A percentile compares a stretch with the other conserved stretches of the same genome.
These are phyloP conservation scores for Plasmodium falciparum DNA, from an alignment of 169 alveolate species.

Conservation along the genomic window DNA sequence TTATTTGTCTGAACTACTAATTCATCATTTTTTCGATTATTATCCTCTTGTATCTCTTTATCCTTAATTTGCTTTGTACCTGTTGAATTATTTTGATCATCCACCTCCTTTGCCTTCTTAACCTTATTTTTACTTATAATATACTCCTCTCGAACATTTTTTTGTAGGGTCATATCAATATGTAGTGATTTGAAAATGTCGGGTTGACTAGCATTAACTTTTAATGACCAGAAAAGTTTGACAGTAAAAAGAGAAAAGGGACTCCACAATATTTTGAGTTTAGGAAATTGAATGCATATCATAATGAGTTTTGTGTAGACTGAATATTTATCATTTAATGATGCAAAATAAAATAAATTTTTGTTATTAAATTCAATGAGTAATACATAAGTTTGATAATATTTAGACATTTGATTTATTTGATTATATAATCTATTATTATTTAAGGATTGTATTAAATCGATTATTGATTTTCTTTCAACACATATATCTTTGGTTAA, in stretches of 20 bases:
- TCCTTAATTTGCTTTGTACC: not conserved
- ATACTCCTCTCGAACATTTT: constrained; percentile 9
- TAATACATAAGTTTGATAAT: constrained; percentile 76
- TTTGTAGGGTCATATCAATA: constrained; percentile 49
- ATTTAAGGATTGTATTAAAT: constrained; percentile 82
- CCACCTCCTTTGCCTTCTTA: not conserved
- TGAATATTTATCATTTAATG: constrained; percentile 70
- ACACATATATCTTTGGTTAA: constrained; percentile 88
- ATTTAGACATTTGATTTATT: constrained; percentile 81
- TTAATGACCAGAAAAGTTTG: constrained; percentile 73
- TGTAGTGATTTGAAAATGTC: constrained; percentile 77
- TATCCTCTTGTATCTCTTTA: not conserved
- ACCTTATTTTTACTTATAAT: not conserved
- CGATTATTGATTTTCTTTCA: constrained; percentile 88
- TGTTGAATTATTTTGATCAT: not conserved
- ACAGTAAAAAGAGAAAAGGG: constrained; percentile 81
- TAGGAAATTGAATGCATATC: constrained; percentile 78
- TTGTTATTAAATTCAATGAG: constrained; percentile 78
- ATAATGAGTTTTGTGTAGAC: constrained; percentile 74
- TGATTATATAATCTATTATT: constrained; percentile 88
- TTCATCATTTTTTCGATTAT: not conserved
- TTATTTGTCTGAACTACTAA: not conserved
- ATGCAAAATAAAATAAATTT: constrained; percentile 64
- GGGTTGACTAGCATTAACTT: constrained; percentile 71
- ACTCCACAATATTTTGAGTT: constrained; percentile 80